A percentile compares a stretch with the other conserved stretches of the same genome.
Conservation (phyloP, 345 rosid species). For the Eucalyptus curtisii region DNA sequence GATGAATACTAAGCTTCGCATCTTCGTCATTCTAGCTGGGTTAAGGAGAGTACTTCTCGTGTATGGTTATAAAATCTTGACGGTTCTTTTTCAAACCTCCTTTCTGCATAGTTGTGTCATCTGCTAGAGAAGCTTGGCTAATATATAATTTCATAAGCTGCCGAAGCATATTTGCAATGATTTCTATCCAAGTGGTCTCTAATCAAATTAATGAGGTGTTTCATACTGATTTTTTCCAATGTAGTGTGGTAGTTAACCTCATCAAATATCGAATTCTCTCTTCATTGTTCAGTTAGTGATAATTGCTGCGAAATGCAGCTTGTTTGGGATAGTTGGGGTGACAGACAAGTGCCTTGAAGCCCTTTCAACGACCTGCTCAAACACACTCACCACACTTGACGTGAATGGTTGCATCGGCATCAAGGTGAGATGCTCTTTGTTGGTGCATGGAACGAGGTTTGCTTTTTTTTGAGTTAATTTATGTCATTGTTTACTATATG, state of each 20-base stretch:
- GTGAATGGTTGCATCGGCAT: conserved; percentile 89
- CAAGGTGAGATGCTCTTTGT: conserved; percentile 33
- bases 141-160: neutral
- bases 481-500: neutral
- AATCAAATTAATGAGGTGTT: neutral
- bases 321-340: conserved; percentile 92
- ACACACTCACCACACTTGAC: conserved; percentile 67
- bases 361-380: conserved; percentile 63
- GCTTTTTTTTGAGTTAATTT: neutral
- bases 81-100: neutral
- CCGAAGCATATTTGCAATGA: neutral
- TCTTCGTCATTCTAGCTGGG: neutral
- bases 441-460: neutral
- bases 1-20: neutral
- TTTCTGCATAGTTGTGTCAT: neutral
- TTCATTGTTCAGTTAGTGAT: too few species aligned
- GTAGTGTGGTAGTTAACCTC: neutral
- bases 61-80: neutral
- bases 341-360: conserved; percentile 69
- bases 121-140: neutral
- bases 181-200: neutral
- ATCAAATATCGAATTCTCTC: too few species aligned
- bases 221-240: neutral
- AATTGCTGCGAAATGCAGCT: conserved; percentile 24
- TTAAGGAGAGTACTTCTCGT: neutral